These are phyloP conservation scores for Beauveria medogensis DNA, from an alignment of 2,329 filamentous ascomycete genomes.

Conservation along the genomic window DNA sequence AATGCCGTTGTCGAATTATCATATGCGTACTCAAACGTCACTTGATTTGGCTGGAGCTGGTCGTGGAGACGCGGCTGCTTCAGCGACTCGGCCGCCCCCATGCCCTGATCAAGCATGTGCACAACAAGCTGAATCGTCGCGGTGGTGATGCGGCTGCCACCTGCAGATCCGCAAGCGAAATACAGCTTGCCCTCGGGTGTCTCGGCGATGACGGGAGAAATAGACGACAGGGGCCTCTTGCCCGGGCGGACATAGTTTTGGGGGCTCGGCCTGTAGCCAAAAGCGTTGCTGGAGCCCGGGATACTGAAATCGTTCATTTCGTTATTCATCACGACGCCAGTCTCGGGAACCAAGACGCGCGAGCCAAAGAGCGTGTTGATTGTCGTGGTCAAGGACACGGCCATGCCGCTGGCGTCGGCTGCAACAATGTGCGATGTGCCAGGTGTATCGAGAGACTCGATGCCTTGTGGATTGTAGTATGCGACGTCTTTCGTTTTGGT, in stretches of 20 bases:
- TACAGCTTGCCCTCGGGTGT: constrained; percentile 59
- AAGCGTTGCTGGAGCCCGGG: constrained; percentile 61
- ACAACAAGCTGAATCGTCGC: constrained; percentile 71
- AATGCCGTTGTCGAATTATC: constrained; percentile 62
- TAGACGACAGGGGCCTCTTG: constrained; percentile 72
- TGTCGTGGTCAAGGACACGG: constrained; percentile 72
- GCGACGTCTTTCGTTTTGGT: constrained; percentile 29
- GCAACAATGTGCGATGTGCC: constrained; percentile 62
- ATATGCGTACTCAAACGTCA: constrained; percentile 64
- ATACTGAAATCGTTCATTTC: constrained; percentile 70
- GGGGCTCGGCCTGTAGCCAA: constrained; percentile 67
- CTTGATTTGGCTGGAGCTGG: constrained; percentile 64
- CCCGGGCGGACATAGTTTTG: constrained; percentile 69
- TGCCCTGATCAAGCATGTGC: constrained; percentile 59
- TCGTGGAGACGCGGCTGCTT: constrained; percentile 69
- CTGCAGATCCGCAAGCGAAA: constrained; percentile 68
- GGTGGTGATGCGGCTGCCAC: constrained; percentile 79
- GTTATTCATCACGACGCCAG: constrained; percentile 65
- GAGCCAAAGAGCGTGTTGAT: constrained; percentile 76
- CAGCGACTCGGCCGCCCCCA: constrained; percentile 56
- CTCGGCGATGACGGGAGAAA: constrained; percentile 70
- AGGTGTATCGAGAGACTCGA: constrained; percentile 49
- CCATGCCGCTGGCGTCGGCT: constrained; percentile 61
- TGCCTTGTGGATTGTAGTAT: constrained; percentile 36
- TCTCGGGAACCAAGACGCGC: constrained; percentile 68